These are phyloP conservation scores for Amanita rimosa DNA, from an alignment of 768 basidiomycete species.

Conservation along the genomic window DNA sequence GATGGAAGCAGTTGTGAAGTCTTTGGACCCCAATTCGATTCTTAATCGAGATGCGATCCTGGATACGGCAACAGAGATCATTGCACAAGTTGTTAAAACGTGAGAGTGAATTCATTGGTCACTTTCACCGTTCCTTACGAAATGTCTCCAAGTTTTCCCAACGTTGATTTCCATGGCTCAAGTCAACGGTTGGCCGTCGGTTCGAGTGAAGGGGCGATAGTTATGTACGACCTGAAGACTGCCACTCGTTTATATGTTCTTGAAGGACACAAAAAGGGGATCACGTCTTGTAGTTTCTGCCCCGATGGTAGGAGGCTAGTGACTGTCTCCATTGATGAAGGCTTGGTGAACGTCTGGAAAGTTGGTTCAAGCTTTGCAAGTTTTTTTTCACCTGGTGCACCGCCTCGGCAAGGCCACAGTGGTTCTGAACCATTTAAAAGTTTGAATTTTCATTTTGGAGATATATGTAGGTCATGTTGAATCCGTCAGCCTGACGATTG, in stretches of 20 bases:
- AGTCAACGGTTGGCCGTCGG: conserved; percentile 89
- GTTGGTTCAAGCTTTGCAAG: conserved; percentile 85
- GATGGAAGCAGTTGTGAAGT: conserved; percentile 94
- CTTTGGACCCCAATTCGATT: conserved; percentile 82
- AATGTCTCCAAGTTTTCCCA: conserved; percentile 55
- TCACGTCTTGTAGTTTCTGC: conserved; percentile 84
- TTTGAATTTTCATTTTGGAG: conserved; percentile 74
- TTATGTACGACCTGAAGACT: conserved; percentile 96
- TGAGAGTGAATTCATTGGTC: conserved; percentile 23
- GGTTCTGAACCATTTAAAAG: conserved; percentile 86
- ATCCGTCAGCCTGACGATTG: background rate
- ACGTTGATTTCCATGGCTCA: conserved; percentile 84
- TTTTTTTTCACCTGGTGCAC: conserved; percentile 84
- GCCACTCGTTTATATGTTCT: conserved; percentile 92
- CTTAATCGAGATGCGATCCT: conserved; percentile 72
- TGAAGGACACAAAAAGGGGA: conserved; percentile 76
- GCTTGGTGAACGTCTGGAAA: conserved; percentile 86
- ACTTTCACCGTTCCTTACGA: background rate
- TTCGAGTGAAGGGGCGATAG: conserved; percentile 85
- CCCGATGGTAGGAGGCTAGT: conserved; percentile 87
- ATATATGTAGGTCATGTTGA: conserved; percentile 48
- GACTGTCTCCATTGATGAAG: conserved; percentile 80
- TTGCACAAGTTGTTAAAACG: conserved; percentile 92
- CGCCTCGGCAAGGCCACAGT: conserved; percentile 77
- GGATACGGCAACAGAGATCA: conserved; percentile 87